These are phyloP conservation scores for Microdochium bolleyi DNA, from an alignment of 2,329 filamentous ascomycete genomes.

Conservation along the genomic window DNA sequence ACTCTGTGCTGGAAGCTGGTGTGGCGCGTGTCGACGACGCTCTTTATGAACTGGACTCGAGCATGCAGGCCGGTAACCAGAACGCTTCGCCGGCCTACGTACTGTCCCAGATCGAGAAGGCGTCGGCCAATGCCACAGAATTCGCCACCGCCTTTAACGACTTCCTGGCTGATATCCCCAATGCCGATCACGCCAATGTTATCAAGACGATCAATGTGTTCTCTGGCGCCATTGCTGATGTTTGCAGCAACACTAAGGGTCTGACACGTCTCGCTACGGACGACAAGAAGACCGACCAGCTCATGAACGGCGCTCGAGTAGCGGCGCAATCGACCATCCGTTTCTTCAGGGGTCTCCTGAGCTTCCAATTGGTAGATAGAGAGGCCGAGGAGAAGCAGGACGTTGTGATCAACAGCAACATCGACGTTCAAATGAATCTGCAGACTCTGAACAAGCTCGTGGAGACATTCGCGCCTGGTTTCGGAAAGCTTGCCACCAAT, in stretches of 20 bases:
- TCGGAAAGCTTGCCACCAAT: constrained; percentile 66
- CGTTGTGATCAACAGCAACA: constrained; percentile 94
- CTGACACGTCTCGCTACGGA: constrained; percentile 87
- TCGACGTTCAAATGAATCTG: constrained; percentile 89
- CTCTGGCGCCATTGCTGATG: constrained; percentile 82
- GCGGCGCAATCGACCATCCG: constrained; percentile 82
- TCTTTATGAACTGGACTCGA: constrained; percentile 92
- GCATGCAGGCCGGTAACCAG: constrained; percentile 98
- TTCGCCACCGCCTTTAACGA: constrained; percentile 98
- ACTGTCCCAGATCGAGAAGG: constrained; percentile 94
- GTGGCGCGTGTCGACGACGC: constrained; percentile 94
- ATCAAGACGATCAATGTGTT: constrained; percentile 91
- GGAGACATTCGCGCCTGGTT: constrained; percentile 84
- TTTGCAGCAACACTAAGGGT: constrained; percentile 94
- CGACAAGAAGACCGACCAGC: constrained; percentile 84
- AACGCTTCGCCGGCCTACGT: constrained; percentile 94
- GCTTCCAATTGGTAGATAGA: constrained; percentile 85
- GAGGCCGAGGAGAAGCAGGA: constrained; percentile 91
- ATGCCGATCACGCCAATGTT: constrained; percentile 80
- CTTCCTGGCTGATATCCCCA: constrained; percentile 93
- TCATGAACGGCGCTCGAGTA: constrained; percentile 74
- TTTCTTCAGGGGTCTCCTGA: constrained; percentile 92
- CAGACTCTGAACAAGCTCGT: constrained; percentile 91
- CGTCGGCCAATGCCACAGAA: constrained; percentile 87
- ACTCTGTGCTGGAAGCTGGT: constrained; percentile 88